Evolutionary conservation across 2,329 filamentous ascomycete genomes (phyloP).

Genomic region (Sporothrix luriei): DNA sequence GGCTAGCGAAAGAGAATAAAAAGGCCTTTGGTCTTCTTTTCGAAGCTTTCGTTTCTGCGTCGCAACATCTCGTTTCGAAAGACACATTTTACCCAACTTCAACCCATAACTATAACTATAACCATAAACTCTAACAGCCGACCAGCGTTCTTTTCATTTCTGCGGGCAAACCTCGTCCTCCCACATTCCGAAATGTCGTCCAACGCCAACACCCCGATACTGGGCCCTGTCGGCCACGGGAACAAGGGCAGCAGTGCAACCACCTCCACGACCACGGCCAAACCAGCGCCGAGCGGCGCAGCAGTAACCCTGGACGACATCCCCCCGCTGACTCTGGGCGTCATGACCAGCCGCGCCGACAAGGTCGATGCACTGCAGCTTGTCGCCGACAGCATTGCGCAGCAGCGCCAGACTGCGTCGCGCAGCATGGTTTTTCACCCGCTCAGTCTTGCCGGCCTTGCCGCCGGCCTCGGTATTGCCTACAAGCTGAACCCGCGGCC

Average conservation of each 20-base stretch:
- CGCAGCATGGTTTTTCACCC: conserved; percentile 66
- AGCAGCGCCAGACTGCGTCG: conserved; percentile 73
- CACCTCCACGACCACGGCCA: background rate
- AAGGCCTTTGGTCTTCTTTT: conserved; percentile 9
- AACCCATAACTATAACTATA: no score
- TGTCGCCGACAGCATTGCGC: conserved; percentile 77
- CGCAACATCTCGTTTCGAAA: background rate
- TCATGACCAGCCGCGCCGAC: conserved; percentile 58
- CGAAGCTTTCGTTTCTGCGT: background rate
- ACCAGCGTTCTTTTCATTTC: conserved; percentile 78
- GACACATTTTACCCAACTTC: background rate
- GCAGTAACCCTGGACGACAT: conserved; percentile 52
- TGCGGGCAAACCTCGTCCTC: conserved; percentile 77
- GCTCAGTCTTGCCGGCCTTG: conserved; percentile 54
- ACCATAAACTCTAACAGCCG: conserved; percentile 28
- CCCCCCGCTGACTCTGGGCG: conserved; percentile 65
- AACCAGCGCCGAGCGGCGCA: conserved; percentile 5
- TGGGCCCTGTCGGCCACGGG: conserved; percentile 54
- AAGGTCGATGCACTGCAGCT: conserved; percentile 70
- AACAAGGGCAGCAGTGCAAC: conserved; percentile 23
- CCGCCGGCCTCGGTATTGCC: conserved; percentile 48
- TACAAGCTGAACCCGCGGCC: conserved; percentile 50
- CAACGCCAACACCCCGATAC: conserved; percentile 64
- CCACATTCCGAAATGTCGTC: conserved; percentile 63
- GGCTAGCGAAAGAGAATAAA: conserved; percentile 23